Percentiles rank a stretch among this genome's conserved stretches.
Conservation (phyloP, 2,329 filamentous ascomycete species). For the Trichoderma brevicompactum region DNA sequence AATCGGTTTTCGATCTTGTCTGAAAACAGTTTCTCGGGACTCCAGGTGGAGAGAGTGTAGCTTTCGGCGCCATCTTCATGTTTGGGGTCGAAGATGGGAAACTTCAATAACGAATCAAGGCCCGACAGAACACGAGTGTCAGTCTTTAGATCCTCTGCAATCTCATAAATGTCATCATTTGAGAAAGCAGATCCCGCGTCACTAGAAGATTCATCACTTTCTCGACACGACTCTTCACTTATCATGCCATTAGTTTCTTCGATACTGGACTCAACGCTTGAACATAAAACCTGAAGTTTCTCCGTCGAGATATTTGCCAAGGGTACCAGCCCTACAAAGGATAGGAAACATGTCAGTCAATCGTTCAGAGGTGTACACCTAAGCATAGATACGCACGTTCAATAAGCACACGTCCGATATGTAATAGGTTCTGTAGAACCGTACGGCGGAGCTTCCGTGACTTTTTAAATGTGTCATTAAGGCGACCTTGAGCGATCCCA, state of each 20-base stretch:
- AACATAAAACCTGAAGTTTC: neutral
- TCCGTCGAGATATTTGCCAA: neutral
- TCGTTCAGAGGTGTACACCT: no score
- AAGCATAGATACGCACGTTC: neutral
- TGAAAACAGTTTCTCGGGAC: neutral
- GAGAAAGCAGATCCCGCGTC: constrained; percentile 13
- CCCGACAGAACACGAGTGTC: neutral
- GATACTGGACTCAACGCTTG: neutral
- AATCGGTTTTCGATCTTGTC: neutral
- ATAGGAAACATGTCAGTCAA: neutral
- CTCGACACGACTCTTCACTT: neutral
- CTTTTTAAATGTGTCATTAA: neutral
- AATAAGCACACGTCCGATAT: neutral
- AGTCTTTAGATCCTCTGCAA: constrained; percentile 2
- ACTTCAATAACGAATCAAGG: neutral
- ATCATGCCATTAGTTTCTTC: neutral
- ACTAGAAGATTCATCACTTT: constrained; percentile 2
- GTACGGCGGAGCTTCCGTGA: neutral
- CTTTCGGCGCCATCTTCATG: neutral
- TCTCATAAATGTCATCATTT: constrained; percentile 8
- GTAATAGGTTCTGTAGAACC: neutral
- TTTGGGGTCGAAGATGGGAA: neutral
- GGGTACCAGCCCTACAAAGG: neutral
- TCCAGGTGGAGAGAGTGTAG: neutral
- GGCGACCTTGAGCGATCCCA: neutral